Base-by-base conservation (phyloP, 108 stramenopile genomes). In the Nitzschia sp. region DNA sequence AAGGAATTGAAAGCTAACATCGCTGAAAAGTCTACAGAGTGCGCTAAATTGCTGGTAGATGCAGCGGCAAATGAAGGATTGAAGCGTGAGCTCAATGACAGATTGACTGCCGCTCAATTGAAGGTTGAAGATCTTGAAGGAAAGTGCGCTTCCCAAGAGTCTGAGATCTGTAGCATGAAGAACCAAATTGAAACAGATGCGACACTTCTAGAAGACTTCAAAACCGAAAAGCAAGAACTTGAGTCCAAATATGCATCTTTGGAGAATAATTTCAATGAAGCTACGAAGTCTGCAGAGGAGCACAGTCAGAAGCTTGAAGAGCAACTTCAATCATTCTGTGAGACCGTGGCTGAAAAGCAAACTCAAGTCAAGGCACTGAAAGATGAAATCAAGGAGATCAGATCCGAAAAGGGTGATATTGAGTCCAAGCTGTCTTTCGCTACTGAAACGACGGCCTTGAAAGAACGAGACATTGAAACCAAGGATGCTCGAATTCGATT, bases 371-470 rank as follows among this genome's bases (percentile, higher is more conserved):
- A 57, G 15, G 25, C 72, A 24, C 21, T 59, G 34, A 42, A 71
- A 63, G 59, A 71, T 20, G 22, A 34, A 11, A 25, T 63, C n/a
- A 48, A 34, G 41, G 43, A 26, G 24, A 57, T 12, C 19, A 19
- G 19, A 51, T 2, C 37, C 1, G 58, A 51, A 43, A 14, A 48
- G 20, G 52, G 44, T n/a, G 21, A 50, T 8, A 11, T 66, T 50
- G 51, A 70, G 42, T 10, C 19, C 21, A 64, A 42, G 26, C n/a
- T 63, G 24, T 48, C 22, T 15, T 41, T 53, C 15, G 14, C 53
- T 1, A 7, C 48, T 22, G 43, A 78, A 21, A 53, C 37, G 41
- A 78, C 68, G 6, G 22, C n/a, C 1, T 8, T 57, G 43, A 59
- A 63, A 50, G 41, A 57, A 34, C 11, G 56, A 51, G 65, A 78